phyloP scores from a whole-genome alignment of 73 alveolate species.

The Paramecium sonneborni region DNA sequence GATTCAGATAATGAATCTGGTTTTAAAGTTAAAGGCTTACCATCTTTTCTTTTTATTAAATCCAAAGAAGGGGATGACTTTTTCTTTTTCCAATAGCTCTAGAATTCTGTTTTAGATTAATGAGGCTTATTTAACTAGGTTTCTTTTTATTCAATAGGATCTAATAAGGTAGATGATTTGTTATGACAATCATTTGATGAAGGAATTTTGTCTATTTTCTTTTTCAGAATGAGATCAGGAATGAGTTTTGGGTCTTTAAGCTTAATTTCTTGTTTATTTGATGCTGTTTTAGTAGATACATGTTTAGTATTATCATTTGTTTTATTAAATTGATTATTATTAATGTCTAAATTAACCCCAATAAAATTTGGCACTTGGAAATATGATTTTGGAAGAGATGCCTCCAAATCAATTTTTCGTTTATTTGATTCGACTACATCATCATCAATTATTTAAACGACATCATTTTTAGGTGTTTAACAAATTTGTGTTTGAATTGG shows the following conservation, averaged over 20 bases:
- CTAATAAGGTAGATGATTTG: background rate
- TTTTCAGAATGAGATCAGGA: background rate
- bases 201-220: background rate
- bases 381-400: background rate
- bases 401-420: background rate
- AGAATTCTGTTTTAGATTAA: background rate
- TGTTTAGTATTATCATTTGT: background rate
- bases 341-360: background rate
- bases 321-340: background rate
- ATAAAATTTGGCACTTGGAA: background rate
- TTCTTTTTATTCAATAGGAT: background rate
- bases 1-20: constrained; percentile 31
- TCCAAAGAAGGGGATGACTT: background rate
- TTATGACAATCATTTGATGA: background rate
- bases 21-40: background rate
- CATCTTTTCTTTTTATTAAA: background rate
- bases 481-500: background rate
- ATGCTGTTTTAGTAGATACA: background rate
- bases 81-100: background rate
- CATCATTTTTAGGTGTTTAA: background rate
- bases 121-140: background rate
- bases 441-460: constrained; percentile 14
- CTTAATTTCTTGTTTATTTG: background rate
- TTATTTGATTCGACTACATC: background rate
- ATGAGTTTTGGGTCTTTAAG: background rate